Evolutionary conservation across 495 filamentous ascomycete species (phyloP).

Genomic region (Penicillium dipodomyicola): DNA sequence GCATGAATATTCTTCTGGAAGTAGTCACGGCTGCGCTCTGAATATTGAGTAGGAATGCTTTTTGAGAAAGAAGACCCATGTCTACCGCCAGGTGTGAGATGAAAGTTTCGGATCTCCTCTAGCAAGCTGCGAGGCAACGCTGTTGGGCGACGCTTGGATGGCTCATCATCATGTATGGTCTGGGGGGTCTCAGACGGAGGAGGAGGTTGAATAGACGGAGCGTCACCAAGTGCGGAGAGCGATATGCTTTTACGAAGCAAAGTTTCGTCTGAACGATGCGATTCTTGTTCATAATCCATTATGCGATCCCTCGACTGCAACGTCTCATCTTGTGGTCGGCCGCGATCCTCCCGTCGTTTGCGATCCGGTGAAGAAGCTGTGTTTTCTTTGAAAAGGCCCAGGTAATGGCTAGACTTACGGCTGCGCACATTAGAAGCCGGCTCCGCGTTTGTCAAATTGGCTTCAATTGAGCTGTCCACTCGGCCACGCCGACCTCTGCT

Average conservation of each 20-base stretch:
- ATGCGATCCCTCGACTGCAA: conserved; percentile 14
- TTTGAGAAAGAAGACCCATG: conserved; percentile 53
- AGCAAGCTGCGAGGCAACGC: conserved; percentile 51
- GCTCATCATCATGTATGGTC: conserved; percentile 25
- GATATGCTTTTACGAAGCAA: conserved; percentile 35
- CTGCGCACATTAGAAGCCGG: conserved; percentile 72
- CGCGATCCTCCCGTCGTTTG: conserved; percentile 41
- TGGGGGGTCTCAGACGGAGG: conserved; percentile 7
- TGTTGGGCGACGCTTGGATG: conserved; percentile 26
- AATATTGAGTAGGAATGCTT: conserved; percentile 51
- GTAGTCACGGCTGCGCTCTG: conserved; percentile 36
- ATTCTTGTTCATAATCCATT: conserved; percentile 18
- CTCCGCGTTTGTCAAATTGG: conserved; percentile 72
- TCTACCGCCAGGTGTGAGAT: conserved; percentile 54
- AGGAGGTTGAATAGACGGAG: conserved; percentile 24
- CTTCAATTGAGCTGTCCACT: conserved; percentile 82
- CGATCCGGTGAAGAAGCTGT: conserved; percentile 53
- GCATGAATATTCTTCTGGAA: conserved; percentile 25
- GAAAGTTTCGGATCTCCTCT: conserved; percentile 61
- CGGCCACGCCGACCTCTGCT: conserved; percentile 46
- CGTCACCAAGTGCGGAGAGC: conserved; percentile 32
- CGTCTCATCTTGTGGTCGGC: conserved; percentile 29
- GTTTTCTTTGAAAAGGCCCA: conserved; percentile 92
- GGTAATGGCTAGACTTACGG: conserved; percentile 88
- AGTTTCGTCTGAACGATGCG: conserved; percentile 14